Base-by-base conservation (phyloP, 1,284 basidiomycete genomes). In the Violaceomyces palustris region DNA sequence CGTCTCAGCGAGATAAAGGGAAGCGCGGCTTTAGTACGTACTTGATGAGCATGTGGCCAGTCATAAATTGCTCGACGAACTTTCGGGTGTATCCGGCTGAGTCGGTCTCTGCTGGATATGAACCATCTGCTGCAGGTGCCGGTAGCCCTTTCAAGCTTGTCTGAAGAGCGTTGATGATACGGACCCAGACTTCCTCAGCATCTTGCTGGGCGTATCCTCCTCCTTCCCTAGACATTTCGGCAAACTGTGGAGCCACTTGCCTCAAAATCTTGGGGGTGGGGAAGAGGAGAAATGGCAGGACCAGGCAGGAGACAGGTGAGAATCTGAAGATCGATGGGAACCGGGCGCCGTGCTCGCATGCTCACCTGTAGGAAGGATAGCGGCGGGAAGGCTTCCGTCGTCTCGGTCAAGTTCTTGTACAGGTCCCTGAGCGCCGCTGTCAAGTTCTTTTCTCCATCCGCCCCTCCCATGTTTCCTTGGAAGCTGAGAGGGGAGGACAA, bases 101-200 rank as follows among this genome's bases (percentile, higher is more conserved):
- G 4, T 26, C 30, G 2, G 36, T 15, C 4, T 35, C 37, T 25
- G 12, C 37, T 29, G 8, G 41, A 6, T 11, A 23, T 30, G 3
- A 32, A 28, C 2, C 35, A 43, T 1, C n/a, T n/a, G n/a, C n/a
- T n/a, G n/a, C n/a, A n/a, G 49, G 37, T 3, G 37, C 12, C 2
- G 55, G 39, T 12, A 68, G 50, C 18, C 40, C 62, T 32, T 38
- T 42, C 3, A 93, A 55, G 2, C 72, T 79, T 7, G 82, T 80
- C 49, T 84, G 82, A 17, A 97, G 77, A 0, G 85, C 81, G 42
- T 85, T 84, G n/a, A 91, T 77, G 52, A 97, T 82, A 45, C 86
- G 82, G 2, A 81, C 82, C 81, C 88, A 96, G 50, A 88, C 94
- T 74, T 98, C 93, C 70, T 97, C 93, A 11, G 93, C 93, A 71